phyloP scores from a whole-genome alignment of 352 stramenopile genomes.

The Hyaloperonospora arabidopsidis region DNA sequence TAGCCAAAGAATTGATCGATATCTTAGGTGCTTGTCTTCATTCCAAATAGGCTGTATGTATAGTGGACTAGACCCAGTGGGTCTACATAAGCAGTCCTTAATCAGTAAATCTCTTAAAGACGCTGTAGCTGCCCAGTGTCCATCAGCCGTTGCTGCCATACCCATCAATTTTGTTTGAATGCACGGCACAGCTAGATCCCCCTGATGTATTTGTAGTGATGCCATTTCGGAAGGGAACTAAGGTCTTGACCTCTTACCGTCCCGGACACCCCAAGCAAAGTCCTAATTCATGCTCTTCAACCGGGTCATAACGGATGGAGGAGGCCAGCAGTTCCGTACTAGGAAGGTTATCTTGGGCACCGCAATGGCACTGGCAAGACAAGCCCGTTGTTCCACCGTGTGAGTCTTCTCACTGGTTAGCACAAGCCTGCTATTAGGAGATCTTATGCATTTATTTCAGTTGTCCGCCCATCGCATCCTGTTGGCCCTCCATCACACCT shows the following conservation, averaged over 20 bases:
- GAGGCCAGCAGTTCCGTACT: not conserved
- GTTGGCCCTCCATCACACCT: not conserved
- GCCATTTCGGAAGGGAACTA: no score
- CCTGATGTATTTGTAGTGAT: not conserved
- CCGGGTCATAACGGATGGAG: not conserved
- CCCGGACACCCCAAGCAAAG: not conserved
- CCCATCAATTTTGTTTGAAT: not conserved
- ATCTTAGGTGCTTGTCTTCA: not conserved
- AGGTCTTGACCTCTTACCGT: not conserved
- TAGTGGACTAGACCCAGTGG: not conserved
- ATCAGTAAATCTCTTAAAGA: conserved; percentile 1
- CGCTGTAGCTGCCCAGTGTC: not conserved
- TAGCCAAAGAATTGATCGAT: not conserved
- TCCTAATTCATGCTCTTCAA: not conserved
- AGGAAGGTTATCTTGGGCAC: not conserved
- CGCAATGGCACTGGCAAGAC: not conserved
- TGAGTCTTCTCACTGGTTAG: not conserved
- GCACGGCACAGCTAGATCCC: not conserved
- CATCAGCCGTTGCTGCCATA: not conserved
- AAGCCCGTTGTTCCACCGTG: not conserved
- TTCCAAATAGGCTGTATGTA: not conserved
- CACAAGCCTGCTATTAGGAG: not conserved
- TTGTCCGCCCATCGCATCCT: not conserved
- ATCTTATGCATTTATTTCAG: not conserved
- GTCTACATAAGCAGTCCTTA: not conserved